phyloP scores from a whole-genome alignment of 768 basidiomycete species.

The Termitomyces sp. region DNA sequence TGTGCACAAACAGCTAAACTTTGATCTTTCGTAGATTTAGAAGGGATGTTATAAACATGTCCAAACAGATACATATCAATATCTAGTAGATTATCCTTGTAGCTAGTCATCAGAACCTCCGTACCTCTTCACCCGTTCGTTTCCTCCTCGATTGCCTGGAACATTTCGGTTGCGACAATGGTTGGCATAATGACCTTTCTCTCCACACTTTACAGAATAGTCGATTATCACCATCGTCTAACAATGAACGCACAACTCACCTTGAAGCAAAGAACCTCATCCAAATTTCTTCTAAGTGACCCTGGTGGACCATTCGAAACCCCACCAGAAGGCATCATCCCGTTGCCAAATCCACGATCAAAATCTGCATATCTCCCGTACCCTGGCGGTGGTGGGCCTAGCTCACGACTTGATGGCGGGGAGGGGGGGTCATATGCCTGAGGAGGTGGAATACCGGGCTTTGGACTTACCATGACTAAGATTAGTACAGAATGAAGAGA shows the following conservation, averaged over 20 bases:
- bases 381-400: slow-evolving; percentile 89
- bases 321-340: slow-evolving; percentile 18
- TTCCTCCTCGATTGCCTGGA: slow-evolving; percentile 85
- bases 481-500: slow-evolving; percentile 7
- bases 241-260: slow-evolving; percentile 27
- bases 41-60: neutral
- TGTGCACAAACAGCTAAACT: neutral
- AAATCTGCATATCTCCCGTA: slow-evolving; percentile 82
- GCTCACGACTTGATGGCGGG: slow-evolving; percentile 67
- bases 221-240: neutral
- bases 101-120: slow-evolving; percentile 19
- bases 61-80: too few relatives aligned
- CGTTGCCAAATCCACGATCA: slow-evolving; percentile 46
- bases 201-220: slow-evolving; percentile 58
- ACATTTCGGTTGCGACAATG: slow-evolving; percentile 88
- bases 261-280: slow-evolving; percentile 87
- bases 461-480: slow-evolving; percentile 52
- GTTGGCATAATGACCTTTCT: slow-evolving; percentile 94
- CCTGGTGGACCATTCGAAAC: slow-evolving; percentile 22
- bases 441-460: slow-evolving; percentile 28
- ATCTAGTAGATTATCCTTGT: too few relatives aligned
- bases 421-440: slow-evolving; percentile 54
- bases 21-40: neutral
- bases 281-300: slow-evolving; percentile 62
- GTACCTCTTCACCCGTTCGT: slow-evolving; percentile 50